Percentiles rank a stretch among this genome's conserved stretches.
These are phyloP conservation scores for Penicillium turbatum DNA, from an alignment of 495 filamentous ascomycete species.

Conservation along the genomic window DNA sequence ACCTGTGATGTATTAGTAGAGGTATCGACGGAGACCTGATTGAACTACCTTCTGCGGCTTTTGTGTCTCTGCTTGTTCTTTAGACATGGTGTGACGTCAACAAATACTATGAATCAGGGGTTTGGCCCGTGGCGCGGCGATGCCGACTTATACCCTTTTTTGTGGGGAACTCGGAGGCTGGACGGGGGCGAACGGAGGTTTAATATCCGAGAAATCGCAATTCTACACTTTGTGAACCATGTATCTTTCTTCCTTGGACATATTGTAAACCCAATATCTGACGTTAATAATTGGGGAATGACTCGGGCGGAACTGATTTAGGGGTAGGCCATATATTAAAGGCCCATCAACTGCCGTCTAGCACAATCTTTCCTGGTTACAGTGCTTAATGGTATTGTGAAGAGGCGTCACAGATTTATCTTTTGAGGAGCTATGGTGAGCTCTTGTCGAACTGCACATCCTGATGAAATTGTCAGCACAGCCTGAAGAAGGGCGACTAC, in stretches of 20 bases:
- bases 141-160: too few relatives aligned
- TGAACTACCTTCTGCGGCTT: conserved; percentile 1
- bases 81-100: conserved; percentile 11
- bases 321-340: too few relatives aligned
- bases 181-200: too few relatives aligned
- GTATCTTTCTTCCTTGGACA: too few relatives aligned
- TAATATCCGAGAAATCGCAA: too few relatives aligned
- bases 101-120: conserved; percentile 3
- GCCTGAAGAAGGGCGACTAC: conserved; percentile 25
- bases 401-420: conserved; percentile 23
- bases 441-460: conserved; percentile 26
- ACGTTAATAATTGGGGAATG: too few relatives aligned
- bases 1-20: not conserved
- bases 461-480: conserved; percentile 46
- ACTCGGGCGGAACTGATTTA: too few relatives aligned
- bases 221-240: too few relatives aligned
- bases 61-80: not conserved
- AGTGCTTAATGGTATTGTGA: conserved; percentile 17
- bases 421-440: conserved; percentile 38
- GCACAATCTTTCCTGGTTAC: conserved; percentile 16
- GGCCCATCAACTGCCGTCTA: conserved; percentile 41
- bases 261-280: too few relatives aligned
- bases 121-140: too few relatives aligned
- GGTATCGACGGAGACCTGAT: not conserved
- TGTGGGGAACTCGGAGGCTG: too few relatives aligned